Evolutionary conservation across 306 rosid genomes (phyloP), one percentile per base, ranked within the genome.

Genomic region (Canavalia gladiata): DNA sequence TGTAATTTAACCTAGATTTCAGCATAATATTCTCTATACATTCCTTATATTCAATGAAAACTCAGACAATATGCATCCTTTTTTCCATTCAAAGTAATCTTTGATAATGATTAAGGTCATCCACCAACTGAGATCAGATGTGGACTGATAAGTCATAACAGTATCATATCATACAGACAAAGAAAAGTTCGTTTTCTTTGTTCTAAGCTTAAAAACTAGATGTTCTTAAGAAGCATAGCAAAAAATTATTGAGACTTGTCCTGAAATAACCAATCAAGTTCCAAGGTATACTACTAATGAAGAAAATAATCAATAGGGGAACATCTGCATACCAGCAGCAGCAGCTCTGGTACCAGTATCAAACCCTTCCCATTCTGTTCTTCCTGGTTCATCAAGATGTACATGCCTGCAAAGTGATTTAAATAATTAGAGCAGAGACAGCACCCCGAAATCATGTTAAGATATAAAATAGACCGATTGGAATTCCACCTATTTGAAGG

Each of bases 301-400:
- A 83, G 81, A 77, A 55, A 71, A 56, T 18, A 46, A 49, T 29
- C 31, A 78, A 77, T 8, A 70, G 54, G 47, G 49, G 74, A 80
- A 63, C 45, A 72, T 81, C 66, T 46, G 57, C 83, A 75, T 78
- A 95, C 99, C 98, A 78, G 99, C 99, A 78, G 98, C 99, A 34
- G 99, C 99, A 73, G 99, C 99, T 87, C 79, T 86, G 43, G 97
- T 95, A 60, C 99, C 97, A 0, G 96, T 89, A 52, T 85, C 89
- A 91, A 95, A 95, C 74, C 98, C 99, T 83, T 95, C 99, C 99
- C 99, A 93, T 13, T 93, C 96, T 65, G 89, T 64, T 87, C 97
- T 90, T 72, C 99, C 99, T 2, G 99, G 99, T 72, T 95, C 99
- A 70, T 95, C 93, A 75, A 95, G 97, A 88, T 95, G 99, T 45